Percentiles rank a stretch among this genome's conserved stretches.
These are phyloP conservation scores for Colletotrichum godetiae DNA, from an alignment of 2,329 filamentous ascomycete species.

Conservation along the genomic window DNA sequence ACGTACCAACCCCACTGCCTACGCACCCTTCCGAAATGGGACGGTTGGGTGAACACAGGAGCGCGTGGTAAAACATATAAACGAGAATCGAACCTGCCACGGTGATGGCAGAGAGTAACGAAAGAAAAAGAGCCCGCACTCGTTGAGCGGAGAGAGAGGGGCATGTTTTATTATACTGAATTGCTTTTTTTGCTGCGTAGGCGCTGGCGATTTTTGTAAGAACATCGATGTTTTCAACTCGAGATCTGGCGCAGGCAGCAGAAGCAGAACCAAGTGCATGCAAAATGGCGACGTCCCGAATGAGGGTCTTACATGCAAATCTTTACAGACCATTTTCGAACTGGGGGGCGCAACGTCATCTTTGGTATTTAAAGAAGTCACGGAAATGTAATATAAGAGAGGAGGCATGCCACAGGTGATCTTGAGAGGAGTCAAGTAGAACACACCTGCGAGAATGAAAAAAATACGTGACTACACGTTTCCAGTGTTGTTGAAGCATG, in stretches of 20 bases:
- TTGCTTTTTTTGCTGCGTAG: not conserved
- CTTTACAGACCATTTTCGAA: too few species aligned
- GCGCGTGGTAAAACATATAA: not conserved
- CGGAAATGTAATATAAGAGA: not conserved
- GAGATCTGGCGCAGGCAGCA: not conserved
- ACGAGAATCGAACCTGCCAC: not conserved
- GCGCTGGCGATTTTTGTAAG: not conserved
- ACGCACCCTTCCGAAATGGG: slow-evolving; percentile 61
- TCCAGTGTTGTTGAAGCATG: not conserved
- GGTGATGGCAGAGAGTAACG: too few species aligned
- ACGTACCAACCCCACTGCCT: slow-evolving; percentile 47
- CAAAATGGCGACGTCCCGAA: not conserved
- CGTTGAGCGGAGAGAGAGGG: not conserved
- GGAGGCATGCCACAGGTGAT: not conserved
- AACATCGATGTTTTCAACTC: not conserved
- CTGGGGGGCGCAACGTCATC: not conserved
- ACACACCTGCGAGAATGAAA: not conserved
- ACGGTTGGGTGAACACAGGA: slow-evolving; percentile 9
- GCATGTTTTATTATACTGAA: not conserved
- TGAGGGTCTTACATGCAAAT: too few species aligned
- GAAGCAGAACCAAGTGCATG: not conserved
- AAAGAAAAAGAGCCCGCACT: not conserved
- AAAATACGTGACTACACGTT: too few species aligned
- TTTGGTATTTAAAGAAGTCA: not conserved
- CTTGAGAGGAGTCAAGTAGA: not conserved